Evolutionary conservation across 2,329 filamentous ascomycete species (phyloP).

Genomic region (Emergomyces orientalis): DNA sequence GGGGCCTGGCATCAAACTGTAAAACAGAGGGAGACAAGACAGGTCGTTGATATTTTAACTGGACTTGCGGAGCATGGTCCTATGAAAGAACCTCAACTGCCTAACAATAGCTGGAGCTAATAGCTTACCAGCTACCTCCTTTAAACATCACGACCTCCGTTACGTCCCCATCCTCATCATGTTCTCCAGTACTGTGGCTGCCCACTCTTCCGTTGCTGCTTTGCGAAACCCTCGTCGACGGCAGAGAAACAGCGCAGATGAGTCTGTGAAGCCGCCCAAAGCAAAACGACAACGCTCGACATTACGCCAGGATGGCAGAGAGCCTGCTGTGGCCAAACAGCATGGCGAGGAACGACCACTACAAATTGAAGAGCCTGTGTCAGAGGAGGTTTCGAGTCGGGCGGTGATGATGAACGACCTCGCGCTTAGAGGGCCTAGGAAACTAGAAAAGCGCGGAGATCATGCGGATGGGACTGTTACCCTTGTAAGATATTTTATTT

Average conservation of each 20-base stretch:
- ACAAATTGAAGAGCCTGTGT: background rate
- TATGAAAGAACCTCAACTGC: background rate
- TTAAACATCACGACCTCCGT: background rate
- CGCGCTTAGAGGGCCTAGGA: slow-evolving; percentile 31
- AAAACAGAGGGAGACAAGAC: too few species aligned
- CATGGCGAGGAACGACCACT: background rate
- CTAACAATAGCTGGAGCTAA: background rate
- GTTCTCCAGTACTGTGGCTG: slow-evolving; percentile 30
- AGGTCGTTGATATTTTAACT: too few species aligned
- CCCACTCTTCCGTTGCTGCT: slow-evolving; percentile 11
- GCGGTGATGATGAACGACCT: slow-evolving; percentile 21
- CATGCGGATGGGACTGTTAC: slow-evolving; percentile 27
- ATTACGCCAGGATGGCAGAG: slow-evolving; percentile 29
- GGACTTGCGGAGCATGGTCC: background rate
- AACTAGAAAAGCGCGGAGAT: slow-evolving; percentile 26
- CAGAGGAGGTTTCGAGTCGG: background rate
- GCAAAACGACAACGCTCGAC: slow-evolving; percentile 41
- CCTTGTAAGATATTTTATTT: slow-evolving; percentile 24
- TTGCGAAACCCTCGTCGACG: slow-evolving; percentile 30
- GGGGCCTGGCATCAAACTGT: background rate
- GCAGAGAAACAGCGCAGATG: slow-evolving; percentile 36
- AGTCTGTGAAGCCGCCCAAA: slow-evolving; percentile 36
- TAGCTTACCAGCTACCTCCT: background rate
- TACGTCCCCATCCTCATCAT: slow-evolving; percentile 20
- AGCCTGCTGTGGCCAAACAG: slow-evolving; percentile 16